Base-by-base conservation (phyloP, 768 basidiomycete species). In the Scleroderma citrinum region DNA sequence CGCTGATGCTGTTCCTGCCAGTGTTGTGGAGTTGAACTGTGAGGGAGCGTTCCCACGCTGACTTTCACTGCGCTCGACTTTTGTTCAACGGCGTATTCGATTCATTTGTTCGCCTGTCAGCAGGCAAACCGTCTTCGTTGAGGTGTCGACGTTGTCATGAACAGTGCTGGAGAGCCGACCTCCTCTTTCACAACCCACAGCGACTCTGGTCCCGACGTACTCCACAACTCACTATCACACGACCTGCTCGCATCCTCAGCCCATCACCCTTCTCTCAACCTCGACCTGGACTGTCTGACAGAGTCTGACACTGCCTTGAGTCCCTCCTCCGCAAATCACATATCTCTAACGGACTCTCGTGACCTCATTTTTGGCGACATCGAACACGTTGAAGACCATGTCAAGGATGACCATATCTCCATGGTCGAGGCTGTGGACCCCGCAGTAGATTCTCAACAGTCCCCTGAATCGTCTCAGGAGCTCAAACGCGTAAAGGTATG, bases 401-500 rank as follows among this genome's bases (percentile, higher is more conserved):
- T 48, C 56, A 69, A 67, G 52, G 59, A 67, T 42, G 54, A 59
- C 58, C 63, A 59, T 47, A 65, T 69, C 50, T 53, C 57, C 48
- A 57, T 67, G 55, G 57, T 69, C 56, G 65, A 67, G 63, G 56
- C 65, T 46, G 65, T 67, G 49, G 69, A 70, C 42, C 70, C 65
- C 13, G 67, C 67, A 46, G 71, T 68, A 47, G 84, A 84, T 47
- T 64, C 72, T 23, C 77, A 77, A 58, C 82, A 78, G 74, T 64
- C 77, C 53, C 69, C 77, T 6, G 85, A 87, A 50, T 71, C 74
- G 45, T 82, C 85, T 58, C 78, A 83, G 60, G 87, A 87, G 57
- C 70, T 87, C 62, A 89, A 89, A 74, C 87, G 87, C 78, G 87
- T 90, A 71, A 90, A 87, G 77, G 85, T 83, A 63, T 58, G 80